A percentile compares a stretch with the other conserved stretches of the same genome.
These are phyloP conservation scores for Dendrobium nobile DNA, from an alignment of 106 monocot species.

Conservation along the genomic window DNA sequence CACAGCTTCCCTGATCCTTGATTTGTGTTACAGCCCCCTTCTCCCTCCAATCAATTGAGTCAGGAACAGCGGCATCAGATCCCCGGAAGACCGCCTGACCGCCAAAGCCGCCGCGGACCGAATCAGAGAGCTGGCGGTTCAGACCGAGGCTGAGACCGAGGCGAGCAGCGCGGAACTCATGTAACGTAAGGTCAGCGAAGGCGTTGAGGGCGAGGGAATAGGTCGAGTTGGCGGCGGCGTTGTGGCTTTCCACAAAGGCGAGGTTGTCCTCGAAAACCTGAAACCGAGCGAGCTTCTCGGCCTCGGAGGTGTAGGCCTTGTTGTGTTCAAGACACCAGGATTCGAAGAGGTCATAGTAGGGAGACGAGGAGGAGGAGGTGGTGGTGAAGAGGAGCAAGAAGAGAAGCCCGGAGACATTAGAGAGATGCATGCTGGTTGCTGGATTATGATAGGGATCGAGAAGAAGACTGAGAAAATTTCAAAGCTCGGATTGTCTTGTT, in stretches of 20 bases:
- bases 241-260: constrained; percentile 44
- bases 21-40: constrained; percentile 77
- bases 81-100: constrained; percentile 21
- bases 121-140: not conserved
- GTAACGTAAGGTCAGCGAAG: constrained; percentile 56
- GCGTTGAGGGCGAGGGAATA: constrained; percentile 43
- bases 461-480: not conserved
- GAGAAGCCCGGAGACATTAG: constrained; percentile 2
- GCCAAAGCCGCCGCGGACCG: not conserved
- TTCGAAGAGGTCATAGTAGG: constrained; percentile 38
- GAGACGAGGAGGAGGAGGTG: constrained; percentile 4
- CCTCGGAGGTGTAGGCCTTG: constrained; percentile 46
- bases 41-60: constrained; percentile 79
- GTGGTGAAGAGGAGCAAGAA: constrained; percentile 5
- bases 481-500: not conserved
- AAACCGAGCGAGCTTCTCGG: constrained; percentile 49
- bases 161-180: constrained; percentile 58
- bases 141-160: constrained; percentile 37
- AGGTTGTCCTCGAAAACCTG: constrained; percentile 50
- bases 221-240: constrained; percentile 13
- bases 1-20: constrained; percentile 92
- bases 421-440: constrained; percentile 1
- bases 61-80: constrained; percentile 29
- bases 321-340: constrained; percentile 43
- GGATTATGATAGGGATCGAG: not conserved